Conservation (phyloP, 2,329 filamentous ascomycete genomes). For the Penicillium sp. region DNA sequence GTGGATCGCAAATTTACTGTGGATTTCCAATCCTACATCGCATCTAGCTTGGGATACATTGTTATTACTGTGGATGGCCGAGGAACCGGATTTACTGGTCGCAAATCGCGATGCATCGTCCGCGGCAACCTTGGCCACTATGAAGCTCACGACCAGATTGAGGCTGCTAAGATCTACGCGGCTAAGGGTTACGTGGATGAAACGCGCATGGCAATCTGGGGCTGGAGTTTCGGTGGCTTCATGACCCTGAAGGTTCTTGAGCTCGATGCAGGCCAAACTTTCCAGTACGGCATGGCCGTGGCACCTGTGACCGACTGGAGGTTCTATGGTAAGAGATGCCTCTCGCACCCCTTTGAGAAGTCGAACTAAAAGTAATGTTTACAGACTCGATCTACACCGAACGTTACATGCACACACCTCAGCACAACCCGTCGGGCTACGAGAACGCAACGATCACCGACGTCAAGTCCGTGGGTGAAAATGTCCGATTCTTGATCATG, state of each 20-base stretch:
- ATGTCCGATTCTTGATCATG: conserved; percentile 90
- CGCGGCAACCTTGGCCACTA: conserved; percentile 81
- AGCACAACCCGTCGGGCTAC: conserved; percentile 79
- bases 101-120: conserved; percentile 77
- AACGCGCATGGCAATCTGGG: conserved; percentile 87
- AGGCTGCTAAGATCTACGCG: conserved; percentile 81
- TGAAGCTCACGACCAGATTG: conserved; percentile 89
- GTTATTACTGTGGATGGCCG: conserved; percentile 93
- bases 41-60: conserved; percentile 82
- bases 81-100: conserved; percentile 87
- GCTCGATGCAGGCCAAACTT: conserved; percentile 82
- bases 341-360: not conserved
- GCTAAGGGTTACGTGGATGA: conserved; percentile 79
- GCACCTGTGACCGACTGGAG: conserved; percentile 98
- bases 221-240: conserved; percentile 97
- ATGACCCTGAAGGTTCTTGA: conserved; percentile 94
- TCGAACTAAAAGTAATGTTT: not conserved
- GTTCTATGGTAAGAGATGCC: conserved; percentile 66
- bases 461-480: conserved; percentile 69
- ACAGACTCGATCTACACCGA: conserved; percentile 41
- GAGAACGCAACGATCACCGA: conserved; percentile 72
- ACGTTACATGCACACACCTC: conserved; percentile 93
- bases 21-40: conserved; percentile 88
- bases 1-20: conserved; percentile 79
- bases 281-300: conserved; percentile 96